phyloP scores from a whole-genome alignment of 169 alveolate species.

The Eimeria brunetti region DNA sequence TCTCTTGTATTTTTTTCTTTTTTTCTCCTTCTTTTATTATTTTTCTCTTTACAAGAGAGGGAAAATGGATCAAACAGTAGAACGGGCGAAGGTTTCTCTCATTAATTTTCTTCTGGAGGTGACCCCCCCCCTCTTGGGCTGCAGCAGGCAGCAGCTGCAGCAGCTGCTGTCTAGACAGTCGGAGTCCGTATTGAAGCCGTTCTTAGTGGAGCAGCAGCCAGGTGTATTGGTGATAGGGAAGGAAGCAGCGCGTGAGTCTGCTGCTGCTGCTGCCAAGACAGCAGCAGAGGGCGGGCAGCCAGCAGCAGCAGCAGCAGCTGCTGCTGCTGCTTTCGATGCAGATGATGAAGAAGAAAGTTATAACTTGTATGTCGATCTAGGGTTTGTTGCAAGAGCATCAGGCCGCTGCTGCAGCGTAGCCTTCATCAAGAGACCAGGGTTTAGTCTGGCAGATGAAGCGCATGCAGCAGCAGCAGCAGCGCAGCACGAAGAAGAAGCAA shows the following conservation, averaged over 20 bases:
- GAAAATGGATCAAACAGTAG: conserved; percentile 77
- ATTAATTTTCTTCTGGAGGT: conserved; percentile 88
- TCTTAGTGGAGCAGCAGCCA: conserved; percentile 86
- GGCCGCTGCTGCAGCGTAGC: conserved; percentile 80
- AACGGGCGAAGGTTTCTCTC: conserved; percentile 86
- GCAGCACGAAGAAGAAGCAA: neutral
- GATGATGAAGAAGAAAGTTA: conserved; percentile 65
- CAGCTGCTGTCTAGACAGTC: conserved; percentile 86
- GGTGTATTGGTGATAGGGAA: conserved; percentile 87
- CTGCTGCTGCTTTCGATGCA: conserved; percentile 21
- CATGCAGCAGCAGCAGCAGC: conserved; percentile 12
- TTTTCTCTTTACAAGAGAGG: neutral
- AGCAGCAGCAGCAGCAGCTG: too few relatives aligned
- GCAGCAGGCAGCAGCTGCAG: conserved; percentile 88
- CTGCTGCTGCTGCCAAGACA: neutral
- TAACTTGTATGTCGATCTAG: conserved; percentile 56
- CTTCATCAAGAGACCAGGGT: conserved; percentile 84
- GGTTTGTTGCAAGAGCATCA: conserved; percentile 38
- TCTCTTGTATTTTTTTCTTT: neutral
- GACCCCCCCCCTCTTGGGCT: conserved; percentile 89
- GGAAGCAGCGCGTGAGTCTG: conserved; percentile 73
- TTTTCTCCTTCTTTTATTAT: neutral
- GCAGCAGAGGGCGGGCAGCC: conserved; percentile 42
- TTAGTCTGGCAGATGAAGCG: conserved; percentile 79
- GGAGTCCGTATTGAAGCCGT: conserved; percentile 84